phyloP scores from a whole-genome alignment of 139 green algal species.

The Micromonas pusilla region DNA sequence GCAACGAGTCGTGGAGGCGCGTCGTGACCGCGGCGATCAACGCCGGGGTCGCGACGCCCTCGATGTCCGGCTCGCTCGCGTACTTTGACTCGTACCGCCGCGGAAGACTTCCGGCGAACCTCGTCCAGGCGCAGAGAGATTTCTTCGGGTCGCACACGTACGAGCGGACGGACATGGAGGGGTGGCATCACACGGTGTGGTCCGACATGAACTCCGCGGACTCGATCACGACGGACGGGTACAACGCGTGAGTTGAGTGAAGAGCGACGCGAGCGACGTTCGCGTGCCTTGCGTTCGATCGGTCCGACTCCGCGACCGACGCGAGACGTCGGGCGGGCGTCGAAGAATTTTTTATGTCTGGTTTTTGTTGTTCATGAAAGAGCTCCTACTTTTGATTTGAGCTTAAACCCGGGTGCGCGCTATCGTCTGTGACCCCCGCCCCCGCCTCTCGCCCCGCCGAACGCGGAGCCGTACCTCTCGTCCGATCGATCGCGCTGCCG shows the following conservation, averaged over 20 bases:
- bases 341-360: too few species aligned
- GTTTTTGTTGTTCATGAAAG: too few species aligned
- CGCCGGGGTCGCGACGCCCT: constrained; percentile 65
- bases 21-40: constrained; percentile 62
- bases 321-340: too few species aligned
- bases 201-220: constrained; percentile 37
- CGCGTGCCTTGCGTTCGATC: too few species aligned
- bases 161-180: constrained; percentile 46
- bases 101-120: constrained; percentile 84
- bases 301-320: too few species aligned
- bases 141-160: constrained; percentile 99
- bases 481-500: too few species aligned
- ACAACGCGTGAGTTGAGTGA: constrained; percentile 26
- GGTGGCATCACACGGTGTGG: constrained; percentile 50
- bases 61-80: constrained; percentile 74
- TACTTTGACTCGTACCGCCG: constrained; percentile 98
- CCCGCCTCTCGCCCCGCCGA: too few species aligned
- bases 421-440: too few species aligned
- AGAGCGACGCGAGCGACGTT: too few species aligned
- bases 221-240: constrained; percentile 27
- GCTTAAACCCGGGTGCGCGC: too few species aligned
- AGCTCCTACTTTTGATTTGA: too few species aligned
- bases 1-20: constrained; percentile 72
- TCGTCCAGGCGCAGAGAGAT: constrained; percentile 94
- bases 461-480: too few species aligned